Percentiles rank a stretch among this genome's conserved stretches.
These are phyloP conservation scores for Bipolaris oryzae DNA, from an alignment of 2,329 filamentous ascomycete genomes.

Conservation along the genomic window DNA sequence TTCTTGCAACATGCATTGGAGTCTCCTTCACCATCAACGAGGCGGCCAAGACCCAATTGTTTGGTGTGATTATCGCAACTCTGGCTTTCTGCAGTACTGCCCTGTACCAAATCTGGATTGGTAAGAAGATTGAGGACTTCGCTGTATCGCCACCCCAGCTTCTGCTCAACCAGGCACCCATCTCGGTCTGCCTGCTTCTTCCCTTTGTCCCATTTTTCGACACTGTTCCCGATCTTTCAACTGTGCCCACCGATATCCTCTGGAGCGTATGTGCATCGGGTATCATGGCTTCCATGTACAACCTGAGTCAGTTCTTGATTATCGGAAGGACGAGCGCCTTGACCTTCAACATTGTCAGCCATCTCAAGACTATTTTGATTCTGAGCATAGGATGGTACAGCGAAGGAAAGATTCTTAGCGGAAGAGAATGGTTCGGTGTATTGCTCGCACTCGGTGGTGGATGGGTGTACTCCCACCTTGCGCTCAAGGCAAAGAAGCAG, in stretches of 20 bases:
- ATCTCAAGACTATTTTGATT: conserved; percentile 56
- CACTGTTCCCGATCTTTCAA: conserved; percentile 46
- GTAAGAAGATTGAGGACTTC: conserved; percentile 57
- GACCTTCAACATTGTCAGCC: conserved; percentile 51
- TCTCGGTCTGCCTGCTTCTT: conserved; percentile 52
- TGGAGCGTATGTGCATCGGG: conserved; percentile 51
- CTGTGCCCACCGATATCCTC: conserved; percentile 50
- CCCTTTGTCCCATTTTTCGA: conserved; percentile 54
- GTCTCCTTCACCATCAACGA: conserved; percentile 54
- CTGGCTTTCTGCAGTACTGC: conserved; percentile 54
- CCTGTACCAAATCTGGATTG: conserved; percentile 57
- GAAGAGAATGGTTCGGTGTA: conserved; percentile 52
- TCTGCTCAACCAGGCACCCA: conserved; percentile 55
- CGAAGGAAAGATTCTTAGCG: conserved; percentile 51
- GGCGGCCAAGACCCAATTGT: conserved; percentile 48
- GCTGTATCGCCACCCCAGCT: conserved; percentile 53
- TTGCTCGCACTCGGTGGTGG: conserved; percentile 53
- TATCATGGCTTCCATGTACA: conserved; percentile 52
- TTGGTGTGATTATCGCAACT: conserved; percentile 52
- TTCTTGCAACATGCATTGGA: conserved; percentile 52
- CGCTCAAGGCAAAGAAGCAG: conserved; percentile 46
- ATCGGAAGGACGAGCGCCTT: conserved; percentile 49
- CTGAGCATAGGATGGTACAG: conserved; percentile 55
- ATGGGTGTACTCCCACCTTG: conserved; percentile 54
- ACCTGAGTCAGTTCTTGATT: conserved; percentile 52